Conservation (phyloP, 352 stramenopile genomes). For the Lagenidium giganteum region DNA sequence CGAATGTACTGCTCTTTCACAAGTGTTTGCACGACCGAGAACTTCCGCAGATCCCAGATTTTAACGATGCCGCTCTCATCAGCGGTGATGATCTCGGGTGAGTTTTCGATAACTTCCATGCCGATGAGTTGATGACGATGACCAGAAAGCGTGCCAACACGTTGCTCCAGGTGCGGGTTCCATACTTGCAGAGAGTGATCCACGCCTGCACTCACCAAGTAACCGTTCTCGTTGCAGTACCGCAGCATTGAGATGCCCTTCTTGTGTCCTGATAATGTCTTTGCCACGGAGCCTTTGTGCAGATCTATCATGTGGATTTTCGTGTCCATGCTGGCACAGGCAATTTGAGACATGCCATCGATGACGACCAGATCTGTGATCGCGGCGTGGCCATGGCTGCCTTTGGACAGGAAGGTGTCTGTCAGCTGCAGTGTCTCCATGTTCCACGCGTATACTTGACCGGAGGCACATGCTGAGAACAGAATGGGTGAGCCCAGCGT, state of each 20-base stretch:
- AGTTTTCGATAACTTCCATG: constrained; percentile 35
- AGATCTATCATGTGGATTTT: constrained; percentile 63
- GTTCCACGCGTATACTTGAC: constrained; percentile 43
- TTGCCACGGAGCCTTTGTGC: constrained; percentile 13
- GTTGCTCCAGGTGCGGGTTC: constrained; percentile 56
- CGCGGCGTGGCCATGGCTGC: constrained; percentile 10
- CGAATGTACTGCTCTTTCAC: constrained; percentile 28
- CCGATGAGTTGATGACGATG: constrained; percentile 46
- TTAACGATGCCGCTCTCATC: constrained; percentile 47
- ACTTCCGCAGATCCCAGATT: constrained; percentile 52
- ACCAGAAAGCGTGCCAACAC: constrained; percentile 37
- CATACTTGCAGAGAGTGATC: constrained; percentile 54
- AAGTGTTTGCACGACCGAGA: constrained; percentile 32
- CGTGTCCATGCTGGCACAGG: constrained; percentile 33
- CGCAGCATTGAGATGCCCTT: constrained; percentile 36
- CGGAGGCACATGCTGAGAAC: constrained; percentile 32
- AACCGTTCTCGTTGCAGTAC: constrained; percentile 42
- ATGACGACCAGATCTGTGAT: constrained; percentile 40
- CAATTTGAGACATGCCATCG: constrained; percentile 25
- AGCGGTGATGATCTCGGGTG: constrained; percentile 43
- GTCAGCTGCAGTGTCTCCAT: constrained; percentile 20
- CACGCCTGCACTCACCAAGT: constrained; percentile 46
- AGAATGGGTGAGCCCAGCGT: constrained; percentile 8
- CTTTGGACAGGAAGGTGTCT: constrained; percentile 33
- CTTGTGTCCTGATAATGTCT: constrained; percentile 31